These are phyloP conservation scores for Aspergillus alliaceus DNA, from an alignment of 2,329 filamentous ascomycete genomes.

Conservation along the genomic window DNA sequence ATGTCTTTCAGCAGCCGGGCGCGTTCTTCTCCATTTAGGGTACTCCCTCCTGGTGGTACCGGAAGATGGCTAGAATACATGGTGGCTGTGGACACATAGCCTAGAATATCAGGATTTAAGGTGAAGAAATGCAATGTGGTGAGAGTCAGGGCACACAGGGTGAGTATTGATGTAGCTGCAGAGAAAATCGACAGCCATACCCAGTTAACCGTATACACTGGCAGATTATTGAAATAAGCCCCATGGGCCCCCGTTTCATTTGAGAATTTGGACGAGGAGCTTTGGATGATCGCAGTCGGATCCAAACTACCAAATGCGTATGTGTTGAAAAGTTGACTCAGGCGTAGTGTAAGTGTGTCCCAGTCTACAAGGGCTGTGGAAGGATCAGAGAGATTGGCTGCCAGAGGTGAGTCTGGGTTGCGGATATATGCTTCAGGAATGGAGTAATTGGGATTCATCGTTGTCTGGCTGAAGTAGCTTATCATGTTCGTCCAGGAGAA, in stretches of 20 bases:
- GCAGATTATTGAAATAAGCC: background rate
- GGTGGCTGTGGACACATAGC: slow-evolving; percentile 4
- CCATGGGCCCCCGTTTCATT: background rate
- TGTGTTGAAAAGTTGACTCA: slow-evolving; percentile 1
- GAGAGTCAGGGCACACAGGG: background rate
- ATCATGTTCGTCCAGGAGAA: too few relatives aligned
- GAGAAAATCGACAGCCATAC: background rate
- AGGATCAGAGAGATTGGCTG: background rate
- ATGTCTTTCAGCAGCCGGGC: background rate
- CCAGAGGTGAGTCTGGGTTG: background rate
- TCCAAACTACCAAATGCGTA: background rate
- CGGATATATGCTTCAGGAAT: background rate
- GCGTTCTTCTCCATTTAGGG: background rate
- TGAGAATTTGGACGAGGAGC: too few relatives aligned
- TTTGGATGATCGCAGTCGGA: background rate
- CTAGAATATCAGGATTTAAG: slow-evolving; percentile 2
- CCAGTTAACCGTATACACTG: background rate
- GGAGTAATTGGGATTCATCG: too few relatives aligned
- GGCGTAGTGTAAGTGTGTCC: background rate
- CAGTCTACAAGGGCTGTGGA: background rate
- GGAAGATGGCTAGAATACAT: background rate
- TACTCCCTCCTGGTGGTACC: background rate
- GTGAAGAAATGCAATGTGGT: background rate
- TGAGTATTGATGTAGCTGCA: background rate
- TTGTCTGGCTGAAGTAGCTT: too few relatives aligned